These are phyloP conservation scores for Gloeostereum incarnatum DNA, from an alignment of 768 basidiomycete genomes.

Conservation along the genomic window DNA sequence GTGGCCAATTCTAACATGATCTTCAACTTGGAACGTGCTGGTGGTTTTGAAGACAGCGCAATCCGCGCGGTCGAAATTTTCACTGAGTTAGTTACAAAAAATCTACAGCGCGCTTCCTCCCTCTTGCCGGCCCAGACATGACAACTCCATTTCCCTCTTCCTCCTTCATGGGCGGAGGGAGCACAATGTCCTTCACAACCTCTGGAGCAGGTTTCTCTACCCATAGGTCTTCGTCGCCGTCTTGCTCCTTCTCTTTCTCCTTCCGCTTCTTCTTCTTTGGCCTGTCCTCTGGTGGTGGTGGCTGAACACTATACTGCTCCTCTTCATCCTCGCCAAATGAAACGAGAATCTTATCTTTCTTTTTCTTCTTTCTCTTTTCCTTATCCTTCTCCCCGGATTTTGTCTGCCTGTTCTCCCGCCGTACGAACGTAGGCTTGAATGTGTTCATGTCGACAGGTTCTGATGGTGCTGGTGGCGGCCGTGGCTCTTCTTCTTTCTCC, in stretches of 20 bases:
- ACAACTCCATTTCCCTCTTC: slow-evolving; percentile 14
- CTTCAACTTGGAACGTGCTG: no score
- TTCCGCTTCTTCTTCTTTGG: slow-evolving; percentile 38
- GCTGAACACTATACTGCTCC: slow-evolving; percentile 30
- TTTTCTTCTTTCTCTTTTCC: slow-evolving; percentile 30
- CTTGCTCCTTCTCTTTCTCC: slow-evolving; percentile 19
- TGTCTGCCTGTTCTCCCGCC: slow-evolving; percentile 32
- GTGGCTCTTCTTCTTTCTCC: background rate
- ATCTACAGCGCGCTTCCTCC: slow-evolving; percentile 66
- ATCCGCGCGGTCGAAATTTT: no score
- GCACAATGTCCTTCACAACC: slow-evolving; percentile 24
- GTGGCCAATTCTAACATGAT: no score
- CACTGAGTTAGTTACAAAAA: slow-evolving; percentile 51
- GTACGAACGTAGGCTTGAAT: slow-evolving; percentile 86
- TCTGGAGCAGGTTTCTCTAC: slow-evolving; percentile 54
- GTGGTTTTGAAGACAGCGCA: no score
- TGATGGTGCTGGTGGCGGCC: slow-evolving; percentile 1
- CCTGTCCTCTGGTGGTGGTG: slow-evolving; percentile 24
- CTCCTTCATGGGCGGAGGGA: slow-evolving; percentile 11
- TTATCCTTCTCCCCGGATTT: slow-evolving; percentile 27
- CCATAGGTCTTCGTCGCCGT: slow-evolving; percentile 55
- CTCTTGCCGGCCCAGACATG: slow-evolving; percentile 20
- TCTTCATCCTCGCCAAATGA: slow-evolving; percentile 76
- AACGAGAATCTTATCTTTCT: slow-evolving; percentile 44
- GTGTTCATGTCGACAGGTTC: slow-evolving; percentile 47